Evolutionary conservation across 192 early-diverging fungal species (phyloP).

Genomic region (Allomyces macrogynus): DNA sequence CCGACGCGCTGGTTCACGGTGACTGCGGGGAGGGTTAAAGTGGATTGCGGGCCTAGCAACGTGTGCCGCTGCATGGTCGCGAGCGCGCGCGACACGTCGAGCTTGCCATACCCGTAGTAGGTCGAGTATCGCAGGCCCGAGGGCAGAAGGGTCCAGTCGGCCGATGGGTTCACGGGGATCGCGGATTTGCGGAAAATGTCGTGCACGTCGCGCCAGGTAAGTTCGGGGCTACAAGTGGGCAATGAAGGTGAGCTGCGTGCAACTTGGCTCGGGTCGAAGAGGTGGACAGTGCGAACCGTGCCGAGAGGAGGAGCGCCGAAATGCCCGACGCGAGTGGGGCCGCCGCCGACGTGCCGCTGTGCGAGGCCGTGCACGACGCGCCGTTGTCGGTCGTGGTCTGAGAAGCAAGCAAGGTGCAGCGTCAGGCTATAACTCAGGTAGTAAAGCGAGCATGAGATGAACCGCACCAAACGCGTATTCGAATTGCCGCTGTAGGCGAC

Average conservation of each 20-base stretch:
- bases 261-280: no score
- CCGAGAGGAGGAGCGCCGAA: constrained; percentile 60
- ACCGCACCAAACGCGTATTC: no score
- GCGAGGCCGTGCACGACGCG: constrained; percentile 45
- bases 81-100: constrained; percentile 66
- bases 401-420: constrained; percentile 1
- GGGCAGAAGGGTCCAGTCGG: constrained; percentile 39
- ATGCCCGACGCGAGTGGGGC: constrained; percentile 82
- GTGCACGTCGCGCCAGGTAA: constrained; percentile 89
- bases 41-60: constrained; percentile 44
- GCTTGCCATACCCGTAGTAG: constrained; percentile 77
- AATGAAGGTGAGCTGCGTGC: no score
- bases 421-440: background rate
- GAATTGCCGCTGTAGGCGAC: constrained; percentile 28
- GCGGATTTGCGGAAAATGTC: constrained; percentile 60
- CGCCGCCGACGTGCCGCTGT: constrained; percentile 89
- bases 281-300: constrained; percentile 14
- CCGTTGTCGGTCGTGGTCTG: constrained; percentile 53
- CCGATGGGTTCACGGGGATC: constrained; percentile 39
- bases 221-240: constrained; percentile 42
- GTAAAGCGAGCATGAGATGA: no score
- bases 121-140: background rate
- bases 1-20: constrained; percentile 23
- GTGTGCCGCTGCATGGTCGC: constrained; percentile 47
- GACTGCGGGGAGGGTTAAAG: constrained; percentile 17